Base-by-base conservation (phyloP, 805 yeast genomes). In the Metschnikowia shivogae region DNA sequence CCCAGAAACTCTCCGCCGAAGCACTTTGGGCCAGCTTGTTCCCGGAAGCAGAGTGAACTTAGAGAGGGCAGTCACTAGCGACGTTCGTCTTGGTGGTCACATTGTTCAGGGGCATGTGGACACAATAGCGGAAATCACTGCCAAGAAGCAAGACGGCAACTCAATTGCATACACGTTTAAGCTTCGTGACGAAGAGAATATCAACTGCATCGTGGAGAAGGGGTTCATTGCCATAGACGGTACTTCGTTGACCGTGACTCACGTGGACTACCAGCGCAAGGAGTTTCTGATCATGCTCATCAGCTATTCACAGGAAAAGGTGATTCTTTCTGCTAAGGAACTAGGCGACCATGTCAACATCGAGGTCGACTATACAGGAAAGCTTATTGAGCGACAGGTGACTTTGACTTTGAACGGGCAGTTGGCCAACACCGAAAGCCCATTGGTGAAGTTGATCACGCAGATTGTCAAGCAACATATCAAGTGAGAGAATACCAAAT, bases 61-160 rank as follows among this genome's bases (percentile, higher is more conserved):
- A 49, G 99, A 93, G 64, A 74, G 99, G 47, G 99, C 99, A 0
- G 89, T 93, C 28, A 72, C 82, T 71, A 81, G 81, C 11, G 88
- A 86, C 43, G 87, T 82, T 6, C 73, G 99, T 51, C 80, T 90
- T 58, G 99, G 99, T 20, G 99, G 99, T 0, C 99, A 93, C 64
- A 80, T 92, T 52, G 99, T 93, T 2, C 99, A 93, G 59, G 99
- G 99, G 5, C 99, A 93, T 68, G 89, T 93, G 26, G 99, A 93
- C 62, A 87, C 97, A 0, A 75, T 84, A 30, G 97, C 97, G 2
- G 64, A 62, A 30, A 84, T 92, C 33, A 73, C 76, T 1, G 62
- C 65, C 0, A 73, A 65, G 24, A 64, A 53, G 8, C 67, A 77
- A 1, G 97, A 90, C 58, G 85, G 81, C 1, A 87, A 89, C 62